These are phyloP conservation scores for Amylostereum areolatum DNA, from an alignment of 1,284 basidiomycete genomes.

Conservation along the genomic window DNA sequence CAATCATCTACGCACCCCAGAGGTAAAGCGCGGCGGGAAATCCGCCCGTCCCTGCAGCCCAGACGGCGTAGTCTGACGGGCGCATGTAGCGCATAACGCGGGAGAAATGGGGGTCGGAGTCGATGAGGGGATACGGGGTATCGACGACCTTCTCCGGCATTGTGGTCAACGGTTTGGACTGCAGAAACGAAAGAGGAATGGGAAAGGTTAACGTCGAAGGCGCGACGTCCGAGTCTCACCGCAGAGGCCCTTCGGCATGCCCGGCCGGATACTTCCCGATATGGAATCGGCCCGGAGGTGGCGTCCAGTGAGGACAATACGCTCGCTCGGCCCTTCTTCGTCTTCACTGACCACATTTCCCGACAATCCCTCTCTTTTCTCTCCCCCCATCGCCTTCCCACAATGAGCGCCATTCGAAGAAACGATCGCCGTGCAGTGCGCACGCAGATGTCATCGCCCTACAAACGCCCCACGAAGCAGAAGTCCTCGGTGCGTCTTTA, in stretches of 20 bases:
- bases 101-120: constrained; percentile 86
- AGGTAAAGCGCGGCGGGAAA: constrained; percentile 73
- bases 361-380: neutral
- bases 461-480: constrained; percentile 21
- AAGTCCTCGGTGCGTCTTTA: constrained; percentile 39
- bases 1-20: constrained; percentile 50
- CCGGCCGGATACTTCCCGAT: no score
- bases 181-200: neutral
- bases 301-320: no score
- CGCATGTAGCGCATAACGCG: constrained; percentile 91
- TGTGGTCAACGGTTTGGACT: constrained; percentile 18
- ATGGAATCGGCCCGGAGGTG: no score
- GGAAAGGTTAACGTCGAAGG: neutral
- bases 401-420: constrained; percentile 48
- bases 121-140: constrained; percentile 81
- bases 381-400: neutral
- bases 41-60: constrained; percentile 78
- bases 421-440: constrained; percentile 35
- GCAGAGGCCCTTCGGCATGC: no score
- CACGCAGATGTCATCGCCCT: constrained; percentile 27
- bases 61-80: constrained; percentile 79
- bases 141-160: constrained; percentile 72
- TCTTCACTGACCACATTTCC: neutral
- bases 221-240: no score
- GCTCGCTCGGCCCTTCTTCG: neutral